phyloP scores from a whole-genome alignment of 1,139 yeast species.

The Scheffersomyces segobiensis region DNA sequence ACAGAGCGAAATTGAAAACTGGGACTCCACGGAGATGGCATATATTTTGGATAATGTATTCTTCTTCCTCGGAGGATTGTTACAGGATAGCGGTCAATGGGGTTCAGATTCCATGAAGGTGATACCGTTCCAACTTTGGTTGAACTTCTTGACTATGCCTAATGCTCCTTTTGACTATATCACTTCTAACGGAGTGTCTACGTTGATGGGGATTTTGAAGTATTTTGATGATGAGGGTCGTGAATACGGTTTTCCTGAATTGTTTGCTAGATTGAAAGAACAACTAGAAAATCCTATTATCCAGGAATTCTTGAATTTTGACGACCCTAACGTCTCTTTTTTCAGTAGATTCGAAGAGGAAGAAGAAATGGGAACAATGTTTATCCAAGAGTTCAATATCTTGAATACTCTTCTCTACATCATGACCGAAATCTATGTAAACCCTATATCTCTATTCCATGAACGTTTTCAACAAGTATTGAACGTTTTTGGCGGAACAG shows the following conservation, averaged over 20 bases:
- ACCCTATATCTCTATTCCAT: conserved; percentile 49
- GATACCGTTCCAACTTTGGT: conserved; percentile 46
- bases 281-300: conserved; percentile 10
- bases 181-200: conserved; percentile 53
- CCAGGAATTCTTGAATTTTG: conserved; percentile 11
- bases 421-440: conserved; percentile 55
- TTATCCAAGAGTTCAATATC: conserved; percentile 33
- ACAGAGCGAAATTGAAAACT: conserved; percentile 40
- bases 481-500: conserved; percentile 41
- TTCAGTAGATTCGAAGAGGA: conserved; percentile 29
- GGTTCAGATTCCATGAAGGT: conserved; percentile 39
- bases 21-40: conserved; percentile 53
- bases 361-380: conserved; percentile 29
- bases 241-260: conserved; percentile 46
- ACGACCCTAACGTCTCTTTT: conserved; percentile 14
- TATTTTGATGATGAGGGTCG: conserved; percentile 58
- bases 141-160: conserved; percentile 41
- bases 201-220: conserved; percentile 53
- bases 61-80: conserved; percentile 46
- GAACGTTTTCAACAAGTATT: conserved; percentile 50
- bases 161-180: conserved; percentile 64
- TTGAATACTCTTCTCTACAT: conserved; percentile 44
- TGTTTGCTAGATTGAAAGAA: conserved; percentile 14
- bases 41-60: conserved; percentile 48
- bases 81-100: conserved; percentile 54